Conservation (phyloP, 495 filamentous ascomycete genomes). For the Parathielavia appendiculata region DNA sequence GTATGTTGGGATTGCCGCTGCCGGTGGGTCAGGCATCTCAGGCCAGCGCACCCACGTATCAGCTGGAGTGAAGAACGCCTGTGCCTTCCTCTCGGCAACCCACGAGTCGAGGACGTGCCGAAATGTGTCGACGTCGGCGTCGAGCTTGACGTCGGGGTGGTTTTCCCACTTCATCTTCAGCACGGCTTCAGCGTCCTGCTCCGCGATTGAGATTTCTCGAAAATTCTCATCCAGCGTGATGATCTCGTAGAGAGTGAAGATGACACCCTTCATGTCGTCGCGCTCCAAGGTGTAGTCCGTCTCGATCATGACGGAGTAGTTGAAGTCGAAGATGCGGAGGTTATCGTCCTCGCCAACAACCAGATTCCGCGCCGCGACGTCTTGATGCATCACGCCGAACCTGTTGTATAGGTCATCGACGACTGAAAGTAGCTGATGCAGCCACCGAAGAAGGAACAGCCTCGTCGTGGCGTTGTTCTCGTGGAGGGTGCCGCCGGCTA, state of each 20-base stretch:
- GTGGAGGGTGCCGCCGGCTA: neutral
- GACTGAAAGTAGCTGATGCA: neutral
- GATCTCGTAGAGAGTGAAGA: constrained; percentile 1
- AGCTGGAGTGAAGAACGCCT: neutral
- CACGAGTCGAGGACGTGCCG: neutral
- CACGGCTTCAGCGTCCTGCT: constrained; percentile 1
- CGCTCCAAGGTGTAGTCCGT: constrained; percentile 2
- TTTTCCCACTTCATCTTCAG: constrained; percentile 4
- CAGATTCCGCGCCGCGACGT: neutral
- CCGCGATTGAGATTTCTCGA: neutral
- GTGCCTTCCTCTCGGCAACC: neutral
- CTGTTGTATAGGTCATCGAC: constrained; percentile 1
- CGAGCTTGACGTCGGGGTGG: neutral
- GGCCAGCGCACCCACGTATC: neutral
- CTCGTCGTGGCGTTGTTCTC: neutral
- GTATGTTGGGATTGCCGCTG: neutral
- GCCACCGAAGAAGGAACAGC: neutral
- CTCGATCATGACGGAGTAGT: constrained; percentile 5
- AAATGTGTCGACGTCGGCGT: neutral
- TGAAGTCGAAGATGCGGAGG: constrained; percentile 5
- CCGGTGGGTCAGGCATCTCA: neutral
- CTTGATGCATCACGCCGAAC: constrained; percentile 1
- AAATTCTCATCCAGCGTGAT: constrained; percentile 2
- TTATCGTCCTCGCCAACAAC: neutral
- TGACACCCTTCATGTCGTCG: constrained; percentile 1